phyloP scores from a whole-genome alignment of 768 basidiomycete genomes.

The Leccinellum rugosiceps region DNA sequence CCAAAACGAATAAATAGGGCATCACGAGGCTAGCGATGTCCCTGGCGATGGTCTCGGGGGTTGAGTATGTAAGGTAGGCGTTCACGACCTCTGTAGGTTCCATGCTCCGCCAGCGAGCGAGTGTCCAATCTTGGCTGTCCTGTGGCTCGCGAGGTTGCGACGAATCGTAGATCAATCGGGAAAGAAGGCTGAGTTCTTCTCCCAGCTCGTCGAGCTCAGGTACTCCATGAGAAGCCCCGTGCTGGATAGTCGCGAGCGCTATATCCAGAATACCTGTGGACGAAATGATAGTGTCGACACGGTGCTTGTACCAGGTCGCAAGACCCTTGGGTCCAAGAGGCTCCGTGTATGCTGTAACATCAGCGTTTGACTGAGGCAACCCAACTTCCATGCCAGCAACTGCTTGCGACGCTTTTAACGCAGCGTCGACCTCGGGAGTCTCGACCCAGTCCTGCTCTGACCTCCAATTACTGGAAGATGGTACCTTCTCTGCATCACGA shows the following conservation, averaged over 20 bases:
- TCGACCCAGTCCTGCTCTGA: slow-evolving; percentile 59
- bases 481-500: slow-evolving; percentile 41
- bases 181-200: slow-evolving; percentile 87
- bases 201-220: slow-evolving; percentile 79
- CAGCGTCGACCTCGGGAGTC: slow-evolving; percentile 38
- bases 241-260: slow-evolving; percentile 77
- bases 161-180: slow-evolving; percentile 83
- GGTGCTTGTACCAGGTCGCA: slow-evolving; percentile 69
- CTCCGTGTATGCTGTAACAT: slow-evolving; percentile 5
- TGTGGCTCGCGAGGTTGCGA: slow-evolving; percentile 41
- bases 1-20: slow-evolving; percentile 92
- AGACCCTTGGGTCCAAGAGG: slow-evolving; percentile 37
- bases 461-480: slow-evolving; percentile 45
- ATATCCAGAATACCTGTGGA: slow-evolving; percentile 74
- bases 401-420: slow-evolving; percentile 33
- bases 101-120: slow-evolving; percentile 70
- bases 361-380: slow-evolving; percentile 7
- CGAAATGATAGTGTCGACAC: slow-evolving; percentile 59
- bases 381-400: slow-evolving; percentile 9
- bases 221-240: slow-evolving; percentile 80
- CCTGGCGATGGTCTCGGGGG: slow-evolving; percentile 55
- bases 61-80: slow-evolving; percentile 76
- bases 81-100: slow-evolving; percentile 59
- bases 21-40: slow-evolving; percentile 78
- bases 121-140: slow-evolving; percentile 65